A percentile compares a stretch with the other conserved stretches of the same genome.
These are phyloP conservation scores for Verticillium isaacii DNA, from an alignment of 2,329 filamentous ascomycete genomes.

Conservation along the genomic window DNA sequence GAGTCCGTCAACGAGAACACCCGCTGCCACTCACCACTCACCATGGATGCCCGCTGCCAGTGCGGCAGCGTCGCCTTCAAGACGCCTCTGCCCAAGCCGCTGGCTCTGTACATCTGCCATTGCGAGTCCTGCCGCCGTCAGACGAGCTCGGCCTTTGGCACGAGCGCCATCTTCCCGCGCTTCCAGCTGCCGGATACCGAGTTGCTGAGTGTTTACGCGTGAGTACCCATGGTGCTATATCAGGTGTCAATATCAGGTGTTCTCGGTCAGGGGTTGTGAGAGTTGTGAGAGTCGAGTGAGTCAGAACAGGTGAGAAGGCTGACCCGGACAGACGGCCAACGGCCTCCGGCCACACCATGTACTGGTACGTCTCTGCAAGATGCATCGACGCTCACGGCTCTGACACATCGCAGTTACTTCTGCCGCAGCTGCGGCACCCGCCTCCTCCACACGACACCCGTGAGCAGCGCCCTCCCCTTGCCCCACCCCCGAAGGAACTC, in stretches of 20 bases:
- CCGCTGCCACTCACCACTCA: background rate
- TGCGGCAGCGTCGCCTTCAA: slow-evolving; percentile 60
- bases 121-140: slow-evolving; percentile 63
- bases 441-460: slow-evolving; percentile 56
- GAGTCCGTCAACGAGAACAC: background rate
- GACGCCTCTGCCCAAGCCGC: slow-evolving; percentile 53
- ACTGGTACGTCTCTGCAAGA: slow-evolving; percentile 40
- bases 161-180: slow-evolving; percentile 65
- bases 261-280: background rate
- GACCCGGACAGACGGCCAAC: slow-evolving; percentile 45
- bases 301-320: background rate
- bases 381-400: background rate
- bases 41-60: slow-evolving; percentile 58
- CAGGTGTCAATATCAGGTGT: background rate
- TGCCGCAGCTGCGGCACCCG: slow-evolving; percentile 63
- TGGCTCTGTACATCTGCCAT: slow-evolving; percentile 68
- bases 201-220: slow-evolving; percentile 51
- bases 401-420: slow-evolving; percentile 47
- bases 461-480: slow-evolving; percentile 23
- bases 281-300: background rate
- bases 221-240: slow-evolving; percentile 18
- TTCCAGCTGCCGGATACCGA: slow-evolving; percentile 51
- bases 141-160: slow-evolving; percentile 62
- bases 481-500: background rate
- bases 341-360: slow-evolving; percentile 48